Evolutionary conservation across 1,139 yeast species (phyloP).

Genomic region (Hemisphaericaspora subhashii): DNA sequence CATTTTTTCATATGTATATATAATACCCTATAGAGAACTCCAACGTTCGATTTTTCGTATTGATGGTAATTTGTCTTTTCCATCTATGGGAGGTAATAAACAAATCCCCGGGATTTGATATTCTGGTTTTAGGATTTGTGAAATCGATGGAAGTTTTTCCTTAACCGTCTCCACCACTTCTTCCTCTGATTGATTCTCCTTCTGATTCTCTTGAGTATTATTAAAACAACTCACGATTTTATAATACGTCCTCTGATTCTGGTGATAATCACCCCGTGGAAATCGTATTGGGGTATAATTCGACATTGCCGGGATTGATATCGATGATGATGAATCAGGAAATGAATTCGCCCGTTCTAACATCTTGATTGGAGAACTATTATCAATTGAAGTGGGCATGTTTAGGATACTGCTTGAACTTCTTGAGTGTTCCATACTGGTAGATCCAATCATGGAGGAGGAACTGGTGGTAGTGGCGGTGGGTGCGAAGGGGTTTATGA

Average conservation of each 20-base stretch:
- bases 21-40: slow-evolving; percentile 1
- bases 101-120: slow-evolving; percentile 5
- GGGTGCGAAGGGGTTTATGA: too few species aligned
- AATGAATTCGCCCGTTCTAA: too few species aligned
- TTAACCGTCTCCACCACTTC: neutral
- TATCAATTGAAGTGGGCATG: too few species aligned
- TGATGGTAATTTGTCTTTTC: slow-evolving; percentile 9
- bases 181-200: neutral
- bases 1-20: neutral
- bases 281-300: neutral
- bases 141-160: slow-evolving; percentile 13
- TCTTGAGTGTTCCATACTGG: neutral
- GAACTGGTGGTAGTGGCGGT: too few species aligned
- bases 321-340: too few species aligned
- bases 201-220: neutral
- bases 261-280: neutral
- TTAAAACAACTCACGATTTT: too few species aligned
- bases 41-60: slow-evolving; percentile 12
- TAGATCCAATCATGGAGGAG: neutral
- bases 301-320: too few species aligned
- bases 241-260: neutral
- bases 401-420: too few species aligned
- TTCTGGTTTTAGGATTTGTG: slow-evolving; percentile 11
- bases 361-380: too few species aligned
- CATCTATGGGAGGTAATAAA: slow-evolving; percentile 9